These are phyloP conservation scores for Euphorbia peplus DNA, from an alignment of 345 rosid genomes.

Conservation along the genomic window DNA sequence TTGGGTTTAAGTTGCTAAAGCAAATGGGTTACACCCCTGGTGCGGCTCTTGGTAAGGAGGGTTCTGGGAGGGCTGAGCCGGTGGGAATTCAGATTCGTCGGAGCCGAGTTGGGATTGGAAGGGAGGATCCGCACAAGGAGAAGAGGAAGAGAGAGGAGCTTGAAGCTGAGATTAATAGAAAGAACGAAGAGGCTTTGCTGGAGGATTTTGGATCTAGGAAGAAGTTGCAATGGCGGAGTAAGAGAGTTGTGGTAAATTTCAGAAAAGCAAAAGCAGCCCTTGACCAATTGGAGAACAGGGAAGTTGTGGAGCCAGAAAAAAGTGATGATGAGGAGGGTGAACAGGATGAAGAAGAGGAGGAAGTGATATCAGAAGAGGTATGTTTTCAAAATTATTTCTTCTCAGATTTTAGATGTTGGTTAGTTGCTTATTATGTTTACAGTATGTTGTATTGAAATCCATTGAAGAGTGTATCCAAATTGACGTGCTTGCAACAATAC, in stretches of 20 bases:
- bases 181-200: conserved; percentile 62
- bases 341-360: conserved; percentile 59
- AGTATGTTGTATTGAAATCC: neutral
- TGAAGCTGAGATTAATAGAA: conserved; percentile 48
- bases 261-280: conserved; percentile 80
- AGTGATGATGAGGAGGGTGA: conserved; percentile 49
- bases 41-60: conserved; percentile 76
- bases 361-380: conserved; percentile 75
- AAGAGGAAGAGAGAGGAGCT: conserved; percentile 70
- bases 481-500: neutral
- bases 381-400: conserved; percentile 3
- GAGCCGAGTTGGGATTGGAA: conserved; percentile 82
- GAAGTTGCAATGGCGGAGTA: conserved; percentile 74
- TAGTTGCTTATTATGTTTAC: neutral
- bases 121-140: conserved; percentile 78
- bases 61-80: conserved; percentile 66
- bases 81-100: conserved; percentile 79
- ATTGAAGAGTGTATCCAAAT: neutral
- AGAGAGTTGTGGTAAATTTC: conserved; percentile 62
- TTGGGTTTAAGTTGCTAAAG: conserved; percentile 84
- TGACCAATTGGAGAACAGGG: conserved; percentile 81
- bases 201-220: conserved; percentile 77
- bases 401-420: neutral
- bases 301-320: conserved; percentile 57
- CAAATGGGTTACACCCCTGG: conserved; percentile 97